These are phyloP conservation scores for Erythrobasidium hasegawianum DNA, from an alignment of 1,284 basidiomycete species.

Conservation along the genomic window DNA sequence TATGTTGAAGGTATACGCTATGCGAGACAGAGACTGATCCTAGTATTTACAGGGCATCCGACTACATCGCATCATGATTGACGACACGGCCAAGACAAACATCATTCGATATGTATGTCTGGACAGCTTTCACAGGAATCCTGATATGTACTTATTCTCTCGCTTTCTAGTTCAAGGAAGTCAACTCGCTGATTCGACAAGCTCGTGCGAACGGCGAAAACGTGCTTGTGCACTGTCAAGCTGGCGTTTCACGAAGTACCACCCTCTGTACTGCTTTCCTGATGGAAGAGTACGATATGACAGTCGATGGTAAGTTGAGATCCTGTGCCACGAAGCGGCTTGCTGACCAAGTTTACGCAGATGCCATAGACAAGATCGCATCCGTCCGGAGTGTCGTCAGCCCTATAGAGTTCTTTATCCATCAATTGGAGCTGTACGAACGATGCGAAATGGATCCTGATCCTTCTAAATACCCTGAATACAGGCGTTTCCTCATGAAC, in stretches of 20 bases:
- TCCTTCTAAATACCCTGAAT: conserved; percentile 46
- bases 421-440: conserved; percentile 50
- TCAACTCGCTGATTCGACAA: conserved; percentile 45
- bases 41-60: conserved; percentile 34
- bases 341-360: conserved; percentile 24
- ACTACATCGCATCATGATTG: conserved; percentile 47
- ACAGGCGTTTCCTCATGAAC: conserved; percentile 50
- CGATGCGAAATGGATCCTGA: conserved; percentile 48
- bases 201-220: conserved; percentile 44
- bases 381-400: conserved; percentile 44
- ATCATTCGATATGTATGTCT: conserved; percentile 41
- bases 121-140: neutral
- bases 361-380: conserved; percentile 47
- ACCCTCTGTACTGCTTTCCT: conserved; percentile 49
- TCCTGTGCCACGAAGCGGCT: neutral
- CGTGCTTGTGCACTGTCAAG: conserved; percentile 51
- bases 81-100: conserved; percentile 49
- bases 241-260: conserved; percentile 48
- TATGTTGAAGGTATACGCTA: neutral
- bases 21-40: conserved; percentile 25
- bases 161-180: conserved; percentile 45
- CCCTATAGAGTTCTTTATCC: conserved; percentile 49
- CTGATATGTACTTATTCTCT: neutral
- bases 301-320: conserved; percentile 35
- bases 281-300: conserved; percentile 46